Conservation (phyloP, 345 rosid species). For the Aegle marmelos region DNA sequence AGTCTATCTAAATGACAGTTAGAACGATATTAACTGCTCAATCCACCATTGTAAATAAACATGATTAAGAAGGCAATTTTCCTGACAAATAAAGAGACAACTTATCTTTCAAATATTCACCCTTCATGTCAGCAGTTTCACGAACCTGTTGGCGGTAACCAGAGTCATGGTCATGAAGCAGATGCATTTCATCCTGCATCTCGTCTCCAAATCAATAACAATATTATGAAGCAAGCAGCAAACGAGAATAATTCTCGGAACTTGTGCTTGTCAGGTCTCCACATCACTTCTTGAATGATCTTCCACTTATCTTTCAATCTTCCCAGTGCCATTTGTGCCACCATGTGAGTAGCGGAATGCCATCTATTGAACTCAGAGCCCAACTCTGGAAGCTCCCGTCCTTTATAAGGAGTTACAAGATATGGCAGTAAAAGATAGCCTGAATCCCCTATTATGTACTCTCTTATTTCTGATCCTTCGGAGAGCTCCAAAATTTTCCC, state of each 20-base stretch:
- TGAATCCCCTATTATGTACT: conserved; percentile 58
- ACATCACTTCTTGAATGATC: conserved; percentile 60
- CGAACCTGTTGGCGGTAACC: conserved; percentile 47
- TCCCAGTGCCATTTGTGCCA: conserved; percentile 51
- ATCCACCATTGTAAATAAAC: conserved; percentile 1
- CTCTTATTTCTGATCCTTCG: conserved; percentile 46
- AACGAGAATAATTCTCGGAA: conserved; percentile 60
- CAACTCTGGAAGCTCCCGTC: conserved; percentile 33
- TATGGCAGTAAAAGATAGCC: conserved; percentile 59
- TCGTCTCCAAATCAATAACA: conserved; percentile 50
- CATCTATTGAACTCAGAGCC: conserved; percentile 43
- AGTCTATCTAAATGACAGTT: conserved; percentile 1
- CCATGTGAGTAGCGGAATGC: conserved; percentile 37
- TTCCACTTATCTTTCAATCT: conserved; percentile 56
- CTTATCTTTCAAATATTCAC: conserved; percentile 43
- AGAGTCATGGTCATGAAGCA: conserved; percentile 34
- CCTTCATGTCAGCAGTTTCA: conserved; percentile 32
- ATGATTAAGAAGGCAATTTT: conserved; percentile 24
- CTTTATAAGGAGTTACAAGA: conserved; percentile 50
- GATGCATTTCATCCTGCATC: conserved; percentile 24
- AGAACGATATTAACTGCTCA: not conserved
- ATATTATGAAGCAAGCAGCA: conserved; percentile 75
- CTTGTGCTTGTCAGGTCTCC: conserved; percentile 65
- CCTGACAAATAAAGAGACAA: conserved; percentile 39
- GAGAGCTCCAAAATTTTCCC: conserved; percentile 36